Base-by-base conservation (phyloP, 2,329 filamentous ascomycete species). In the Cercospora zeae-maydis region DNA sequence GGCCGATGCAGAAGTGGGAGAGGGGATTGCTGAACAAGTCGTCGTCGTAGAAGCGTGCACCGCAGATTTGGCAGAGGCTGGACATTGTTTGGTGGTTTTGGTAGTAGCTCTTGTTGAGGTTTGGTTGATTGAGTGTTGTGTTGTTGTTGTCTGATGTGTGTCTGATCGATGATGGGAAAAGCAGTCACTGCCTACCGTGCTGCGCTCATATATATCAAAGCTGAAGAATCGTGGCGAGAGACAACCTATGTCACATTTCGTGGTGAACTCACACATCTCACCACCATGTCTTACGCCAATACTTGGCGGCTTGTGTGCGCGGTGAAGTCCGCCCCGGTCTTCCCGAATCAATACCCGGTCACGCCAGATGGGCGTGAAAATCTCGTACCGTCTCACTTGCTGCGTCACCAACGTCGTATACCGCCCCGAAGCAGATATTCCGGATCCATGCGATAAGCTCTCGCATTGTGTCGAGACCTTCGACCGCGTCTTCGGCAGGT, bases 11-110 rank as follows among this genome's bases (percentile, higher is more conserved):
- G 33, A 57, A 63, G 14, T 63, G 57, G 1, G 57, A 51, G 4
- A 59, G 51, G 11, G 57, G 61, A 19, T 63, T 59, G 37, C 57
- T 49, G 21, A 39, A 31, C 3, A 52, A 14, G 14, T 60, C 57
- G 51, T 52, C 51, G 52, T 63, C 52, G 30, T 39, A 42, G 52
- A 63, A 63, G 57, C 51, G 51, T 34, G 37, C 36, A 13, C 57
- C 57, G 57, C 57, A 59, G 42, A 63, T 63, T 52, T 63, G 57
- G 56, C 61, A 60, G 33, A 63, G 61, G 52, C 30, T 56, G 61
- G 47, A 31, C 61, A 63, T 63, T 11, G 34, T 55, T 34, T 54
- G 49, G 8, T 53, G 47, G 24, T 39, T 33, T 52, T 59, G 47
- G 14, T 59, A 33, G 16, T n/a, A 14, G 33, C 19, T 59, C 52